Evolutionary conservation across 208 protist genomes (phyloP).

Genomic region (Novymonas esmeraldas): DNA sequence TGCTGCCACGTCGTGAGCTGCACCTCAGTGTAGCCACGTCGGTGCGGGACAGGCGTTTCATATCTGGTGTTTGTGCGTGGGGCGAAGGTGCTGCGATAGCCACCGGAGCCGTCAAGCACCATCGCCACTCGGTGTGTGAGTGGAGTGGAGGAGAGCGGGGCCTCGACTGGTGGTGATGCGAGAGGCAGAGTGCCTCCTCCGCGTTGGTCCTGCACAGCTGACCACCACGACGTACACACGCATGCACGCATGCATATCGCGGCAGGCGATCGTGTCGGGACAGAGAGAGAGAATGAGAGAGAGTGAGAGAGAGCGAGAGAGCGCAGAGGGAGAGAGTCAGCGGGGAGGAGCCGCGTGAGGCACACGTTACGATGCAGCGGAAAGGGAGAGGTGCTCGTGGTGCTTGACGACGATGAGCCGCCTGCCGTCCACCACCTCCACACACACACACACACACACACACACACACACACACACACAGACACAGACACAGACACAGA

Average conservation of each 20-base stretch:
- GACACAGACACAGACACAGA: slow-evolving; percentile 1
- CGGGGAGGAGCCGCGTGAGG: too few relatives aligned
- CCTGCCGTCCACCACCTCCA: too few relatives aligned
- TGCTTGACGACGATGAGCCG: too few relatives aligned
- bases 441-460: background rate
- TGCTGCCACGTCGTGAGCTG: slow-evolving; percentile 56
- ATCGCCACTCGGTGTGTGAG: too few relatives aligned
- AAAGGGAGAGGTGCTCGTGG: too few relatives aligned
- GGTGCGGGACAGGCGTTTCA: slow-evolving; percentile 52
- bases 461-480: background rate
- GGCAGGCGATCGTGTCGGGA: background rate
- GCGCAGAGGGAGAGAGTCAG: background rate
- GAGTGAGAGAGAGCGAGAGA: too few relatives aligned
- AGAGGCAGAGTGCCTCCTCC: too few relatives aligned
- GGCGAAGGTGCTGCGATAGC: slow-evolving; percentile 22
- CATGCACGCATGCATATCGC: background rate
- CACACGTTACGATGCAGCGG: background rate
- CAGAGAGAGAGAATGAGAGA: background rate
- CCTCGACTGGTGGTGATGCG: too few relatives aligned
- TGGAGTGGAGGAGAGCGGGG: too few relatives aligned
- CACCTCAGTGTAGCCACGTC: slow-evolving; percentile 74
- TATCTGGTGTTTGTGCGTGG: slow-evolving; percentile 45
- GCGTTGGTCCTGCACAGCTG: too few relatives aligned
- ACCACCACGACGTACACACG: background rate
- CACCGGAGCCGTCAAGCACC: slow-evolving; percentile 17